Base-by-base conservation (phyloP, 805 yeast genomes). In the Starmerella bacillaris region DNA sequence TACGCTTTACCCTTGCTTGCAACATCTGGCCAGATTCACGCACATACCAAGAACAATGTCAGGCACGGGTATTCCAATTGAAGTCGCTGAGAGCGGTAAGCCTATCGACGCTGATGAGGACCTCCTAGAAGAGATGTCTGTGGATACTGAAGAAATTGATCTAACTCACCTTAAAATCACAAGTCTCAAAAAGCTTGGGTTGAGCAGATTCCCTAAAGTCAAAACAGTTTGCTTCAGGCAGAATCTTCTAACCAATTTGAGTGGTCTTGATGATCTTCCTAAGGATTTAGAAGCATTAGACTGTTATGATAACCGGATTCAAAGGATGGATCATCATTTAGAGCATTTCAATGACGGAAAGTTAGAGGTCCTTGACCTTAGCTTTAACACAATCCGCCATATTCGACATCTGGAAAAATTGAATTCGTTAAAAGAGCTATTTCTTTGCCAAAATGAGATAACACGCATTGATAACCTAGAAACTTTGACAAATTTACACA, bases 371-470 rank as follows among this genome's bases (percentile, higher is more conserved):
- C 61, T 89, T 46, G 98, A 89, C 57, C 62, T 89, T 18, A 78
- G 93, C 18, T 89, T 89, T 59, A 89, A 89, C 56, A 78, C 75
- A 51, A 79, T 86, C 50, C 74, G 77, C 48, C 78, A 76, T 53
- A 78, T 86, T 50, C 78, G 79, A 58, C 79, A 83, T 53, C 46
- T 86, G 30, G 77, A 72, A 31, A 60, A 66, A 4, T 59, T 86
- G 45, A 60, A 57, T 1, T 61, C 74, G 4, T 56, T 89, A 45
- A 71, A 70, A 44, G 71, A 76, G 41, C 51, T 89, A 29, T 89
- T 72, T 51, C 72, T 89, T 56, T 93, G 92, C 27, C 95, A 86
- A 51, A 89, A 89, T 56, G 77, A 71, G 49, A 80, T 89, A 36
- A 55, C 66, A 12, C 74, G 68, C 39, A 80, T 89, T 44, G 73